phyloP scores from a whole-genome alignment of 2,329 filamentous ascomycete species.

The Blastomyces silverae region DNA sequence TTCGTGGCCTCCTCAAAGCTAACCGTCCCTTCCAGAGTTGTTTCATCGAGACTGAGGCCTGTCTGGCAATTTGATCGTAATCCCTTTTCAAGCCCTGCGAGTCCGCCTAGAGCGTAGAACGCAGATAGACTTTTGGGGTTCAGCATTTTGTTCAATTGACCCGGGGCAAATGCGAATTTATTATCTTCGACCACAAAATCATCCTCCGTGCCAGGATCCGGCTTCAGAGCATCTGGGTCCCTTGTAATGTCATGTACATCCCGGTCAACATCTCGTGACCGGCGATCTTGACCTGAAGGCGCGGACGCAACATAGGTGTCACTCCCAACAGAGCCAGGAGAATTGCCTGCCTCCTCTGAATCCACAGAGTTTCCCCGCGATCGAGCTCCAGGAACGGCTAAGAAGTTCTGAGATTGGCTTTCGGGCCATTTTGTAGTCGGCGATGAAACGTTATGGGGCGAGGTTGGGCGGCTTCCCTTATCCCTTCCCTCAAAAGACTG shows the following conservation, averaged over 20 bases:
- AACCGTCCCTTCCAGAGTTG: constrained; percentile 55
- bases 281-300: constrained; percentile 37
- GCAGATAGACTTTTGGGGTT: constrained; percentile 72
- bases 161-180: constrained; percentile 65
- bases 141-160: constrained; percentile 66
- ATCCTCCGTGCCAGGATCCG: constrained; percentile 64
- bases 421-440: constrained; percentile 50
- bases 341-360: constrained; percentile 51
- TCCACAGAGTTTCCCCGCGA: constrained; percentile 60
- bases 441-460: constrained; percentile 62
- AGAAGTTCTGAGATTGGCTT: constrained; percentile 48
- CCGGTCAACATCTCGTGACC: constrained; percentile 38
- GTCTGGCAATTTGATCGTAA: constrained; percentile 57
- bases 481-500: constrained; percentile 52
- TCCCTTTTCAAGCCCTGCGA: constrained; percentile 66
- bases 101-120: constrained; percentile 67
- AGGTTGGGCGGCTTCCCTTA: constrained; percentile 55
- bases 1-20: constrained; percentile 58
- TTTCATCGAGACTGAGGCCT: constrained; percentile 66
- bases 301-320: constrained; percentile 48
- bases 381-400: constrained; percentile 57
- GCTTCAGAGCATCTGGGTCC: constrained; percentile 56
- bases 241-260: constrained; percentile 48
- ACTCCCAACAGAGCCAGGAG: constrained; percentile 48
- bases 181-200: constrained; percentile 63